Base-by-base conservation (phyloP, 495 filamentous ascomycete genomes). In the Aspergillus kassunensis region DNA sequence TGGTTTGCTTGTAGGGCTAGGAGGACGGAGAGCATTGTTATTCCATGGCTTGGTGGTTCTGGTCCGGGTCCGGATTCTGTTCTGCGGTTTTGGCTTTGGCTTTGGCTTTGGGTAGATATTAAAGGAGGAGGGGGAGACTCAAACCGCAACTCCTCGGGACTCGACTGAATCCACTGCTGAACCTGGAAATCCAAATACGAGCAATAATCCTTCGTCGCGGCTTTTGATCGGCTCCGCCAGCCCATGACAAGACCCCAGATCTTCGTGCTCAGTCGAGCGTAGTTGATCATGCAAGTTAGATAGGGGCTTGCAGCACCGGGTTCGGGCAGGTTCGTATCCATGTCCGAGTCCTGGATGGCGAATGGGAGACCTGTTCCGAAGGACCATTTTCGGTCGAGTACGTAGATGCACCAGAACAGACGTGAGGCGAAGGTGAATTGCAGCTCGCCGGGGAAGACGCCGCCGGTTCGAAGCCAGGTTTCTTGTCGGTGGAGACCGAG, bases 371-470 rank as follows among this genome's bases (percentile, higher is more conserved):
- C 89, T 0, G 85, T 89, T 15, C 85, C 85, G 53, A 95, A 91
- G 44, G 83, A 86, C 84, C 86, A 92, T 33, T 90, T 76, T 6
- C 87, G 73, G 61, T 95, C 89, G 20, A 95, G 75, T 2, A 89
- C 83, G 53, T 90, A 91, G 19, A 88, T 79, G n/a, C 85, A 81
- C 89, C 89, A 95, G 62, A 91, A 95, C 0, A 87, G 77, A 29
- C 83, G 78, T 25, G 85, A 76, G 0, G 83, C 87, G 58, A 77
- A 78, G 12, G 70, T 73, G 23, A 83, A 78, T 34, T 86, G 83
- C 16, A 75, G 56, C 34, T 85, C 78, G 39, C 82, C 80, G 6
- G 81, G 74, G 49, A 79, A 74, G 33, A 73, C 66, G 18, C 69
- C 72, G 9, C 69, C 69, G 9, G 84, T 81, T 39, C 74, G 81